A percentile compares a stretch with the other conserved stretches of the same genome.
Evolutionary conservation across 768 basidiomycete species (phyloP).

Genomic region (Psilocybe cyanescens): DNA sequence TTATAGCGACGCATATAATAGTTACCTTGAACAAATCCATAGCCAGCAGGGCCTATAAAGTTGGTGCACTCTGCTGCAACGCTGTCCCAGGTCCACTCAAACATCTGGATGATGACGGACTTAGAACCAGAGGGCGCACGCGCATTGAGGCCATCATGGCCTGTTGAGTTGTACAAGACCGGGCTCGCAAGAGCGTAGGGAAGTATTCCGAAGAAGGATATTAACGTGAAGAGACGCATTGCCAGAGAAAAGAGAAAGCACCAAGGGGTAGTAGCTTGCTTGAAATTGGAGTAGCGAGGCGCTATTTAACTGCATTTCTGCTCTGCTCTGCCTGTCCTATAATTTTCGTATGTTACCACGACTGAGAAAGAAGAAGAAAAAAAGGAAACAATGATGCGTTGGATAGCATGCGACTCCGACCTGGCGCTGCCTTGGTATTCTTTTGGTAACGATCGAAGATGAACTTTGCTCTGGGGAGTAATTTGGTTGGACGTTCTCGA

Average conservation of each 20-base stretch:
- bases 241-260: not conserved
- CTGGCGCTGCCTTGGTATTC: not conserved
- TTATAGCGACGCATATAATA: not conserved
- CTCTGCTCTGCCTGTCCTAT: not conserved
- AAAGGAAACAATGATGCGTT: not conserved
- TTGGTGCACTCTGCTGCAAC: constrained; percentile 65
- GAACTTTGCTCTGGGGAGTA: not conserved
- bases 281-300: not conserved
- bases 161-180: not conserved
- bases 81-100: constrained; percentile 67
- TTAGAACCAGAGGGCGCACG: constrained; percentile 35
- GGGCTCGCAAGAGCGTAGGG: constrained; percentile 5
- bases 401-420: not conserved
- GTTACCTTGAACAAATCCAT: constrained; percentile 71
- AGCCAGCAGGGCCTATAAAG: constrained; percentile 71
- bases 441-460: not conserved
- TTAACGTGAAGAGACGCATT: constrained; percentile 4
- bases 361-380: not conserved
- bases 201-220: constrained; percentile 3
- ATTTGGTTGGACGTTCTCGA: not conserved
- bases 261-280: not conserved
- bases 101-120: constrained; percentile 70
- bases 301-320: not conserved
- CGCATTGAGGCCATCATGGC: constrained; percentile 7
- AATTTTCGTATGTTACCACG: not conserved